These are phyloP conservation scores for Plectosphaerella cucumerina DNA, from an alignment of 2,329 filamentous ascomycete genomes.

Conservation along the genomic window DNA sequence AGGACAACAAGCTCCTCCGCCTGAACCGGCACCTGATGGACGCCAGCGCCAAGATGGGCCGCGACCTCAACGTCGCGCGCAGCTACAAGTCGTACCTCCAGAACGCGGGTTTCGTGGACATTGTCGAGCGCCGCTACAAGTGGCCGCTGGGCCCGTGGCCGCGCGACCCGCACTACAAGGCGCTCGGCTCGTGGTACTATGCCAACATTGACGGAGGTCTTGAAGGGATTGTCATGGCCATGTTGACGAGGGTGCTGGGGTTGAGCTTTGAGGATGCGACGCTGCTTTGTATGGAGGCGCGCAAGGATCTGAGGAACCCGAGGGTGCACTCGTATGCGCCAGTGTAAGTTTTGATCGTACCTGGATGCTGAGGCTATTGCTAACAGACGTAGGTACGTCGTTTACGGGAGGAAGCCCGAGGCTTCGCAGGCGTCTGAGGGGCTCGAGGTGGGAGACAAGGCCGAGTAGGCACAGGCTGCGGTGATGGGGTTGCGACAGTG, in stretches of 20 bases:
- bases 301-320: conserved; percentile 18
- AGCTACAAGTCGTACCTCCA: conserved; percentile 19
- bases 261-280: conserved; percentile 19
- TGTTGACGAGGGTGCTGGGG: conserved; percentile 21
- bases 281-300: conserved; percentile 15
- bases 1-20: conserved; percentile 19
- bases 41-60: conserved; percentile 22
- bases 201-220: conserved; percentile 25
- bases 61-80: conserved; percentile 21
- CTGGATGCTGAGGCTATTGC: no score
- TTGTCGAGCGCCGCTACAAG: conserved; percentile 23
- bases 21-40: conserved; percentile 24
- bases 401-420: no score
- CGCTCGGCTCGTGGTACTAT: conserved; percentile 24
- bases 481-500: no score
- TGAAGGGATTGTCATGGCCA: conserved; percentile 25
- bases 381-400: no score
- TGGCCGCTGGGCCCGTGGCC: conserved; percentile 33
- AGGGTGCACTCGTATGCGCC: conserved; percentile 22
- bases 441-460: conserved; percentile 40
- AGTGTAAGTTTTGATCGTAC: conserved; percentile 11
- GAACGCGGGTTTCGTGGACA: conserved; percentile 28
- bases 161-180: conserved; percentile 26
- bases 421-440: no score
- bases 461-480: no score